These are phyloP conservation scores for Epichloe hybrida DNA, from an alignment of 2,329 filamentous ascomycete genomes.

Conservation along the genomic window DNA sequence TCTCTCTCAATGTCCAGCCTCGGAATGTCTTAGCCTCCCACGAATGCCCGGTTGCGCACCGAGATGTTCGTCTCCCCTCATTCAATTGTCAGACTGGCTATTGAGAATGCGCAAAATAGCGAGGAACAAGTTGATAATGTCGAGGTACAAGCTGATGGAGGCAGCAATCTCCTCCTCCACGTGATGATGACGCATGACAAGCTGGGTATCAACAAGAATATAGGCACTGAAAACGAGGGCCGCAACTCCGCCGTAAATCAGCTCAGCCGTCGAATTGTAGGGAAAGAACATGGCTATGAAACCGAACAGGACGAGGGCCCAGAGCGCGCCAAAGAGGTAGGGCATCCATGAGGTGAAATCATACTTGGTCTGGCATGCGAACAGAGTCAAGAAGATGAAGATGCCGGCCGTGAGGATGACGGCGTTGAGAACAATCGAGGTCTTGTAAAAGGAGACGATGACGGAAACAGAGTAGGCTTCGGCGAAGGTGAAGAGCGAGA, in stretches of 20 bases:
- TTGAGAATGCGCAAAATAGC: conserved; percentile 92
- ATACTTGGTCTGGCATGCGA: conserved; percentile 95
- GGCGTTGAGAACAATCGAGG: conserved; percentile 74
- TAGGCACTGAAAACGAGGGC: conserved; percentile 90
- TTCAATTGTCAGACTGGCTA: conserved; percentile 84
- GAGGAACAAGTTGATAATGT: conserved; percentile 94
- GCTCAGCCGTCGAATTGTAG: conserved; percentile 64
- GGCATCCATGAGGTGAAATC: conserved; percentile 97
- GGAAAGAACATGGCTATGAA: conserved; percentile 90
- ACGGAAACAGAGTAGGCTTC: conserved; percentile 92
- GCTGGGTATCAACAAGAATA: conserved; percentile 90
- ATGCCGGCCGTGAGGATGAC: conserved; percentile 77
- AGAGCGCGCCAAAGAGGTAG: conserved; percentile 81
- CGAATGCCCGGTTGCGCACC: neutral
- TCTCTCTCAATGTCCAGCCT: neutral
- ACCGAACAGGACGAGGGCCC: conserved; percentile 82
- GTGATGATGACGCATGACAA: conserved; percentile 90
- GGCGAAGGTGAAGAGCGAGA: conserved; percentile 75
- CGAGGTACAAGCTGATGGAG: conserved; percentile 85
- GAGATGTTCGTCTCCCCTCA: neutral
- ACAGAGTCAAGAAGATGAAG: conserved; percentile 66
- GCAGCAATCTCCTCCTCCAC: conserved; percentile 97
- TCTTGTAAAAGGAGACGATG: conserved; percentile 81
- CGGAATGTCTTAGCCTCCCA: neutral
- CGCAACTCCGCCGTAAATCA: conserved; percentile 68